phyloP scores from a whole-genome alignment of 306 rosid species.

The Malus asiatica region DNA sequence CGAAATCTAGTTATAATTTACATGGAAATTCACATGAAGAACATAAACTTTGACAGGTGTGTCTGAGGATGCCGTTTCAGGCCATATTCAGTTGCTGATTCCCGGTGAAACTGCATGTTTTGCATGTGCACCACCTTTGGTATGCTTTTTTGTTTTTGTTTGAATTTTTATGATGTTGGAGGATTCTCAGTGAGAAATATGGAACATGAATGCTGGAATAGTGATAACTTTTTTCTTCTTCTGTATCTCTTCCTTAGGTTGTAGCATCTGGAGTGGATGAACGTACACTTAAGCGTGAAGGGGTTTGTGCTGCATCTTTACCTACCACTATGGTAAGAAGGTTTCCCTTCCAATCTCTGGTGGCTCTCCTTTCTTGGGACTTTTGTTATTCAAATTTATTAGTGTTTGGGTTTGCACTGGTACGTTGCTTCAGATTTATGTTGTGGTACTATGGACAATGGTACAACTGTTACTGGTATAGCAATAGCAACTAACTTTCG shows the following conservation, averaged over 20 bases:
- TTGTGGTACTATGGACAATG: no score
- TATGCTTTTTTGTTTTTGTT: conserved; percentile 29
- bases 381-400: not conserved
- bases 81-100: conserved; percentile 87
- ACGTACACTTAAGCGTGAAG: conserved; percentile 96
- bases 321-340: conserved; percentile 88
- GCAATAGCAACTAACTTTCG: not conserved
- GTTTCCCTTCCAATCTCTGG: not conserved
- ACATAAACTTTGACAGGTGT: conserved; percentile 59
- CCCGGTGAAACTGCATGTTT: conserved; percentile 99
- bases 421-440: conserved; percentile 5
- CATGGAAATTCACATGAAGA: conserved; percentile 14
- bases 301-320: conserved; percentile 97
- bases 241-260: conserved; percentile 43
- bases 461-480: no score
- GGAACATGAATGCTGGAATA: conserved; percentile 2
- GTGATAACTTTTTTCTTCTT: not conserved
- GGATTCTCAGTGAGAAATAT: conserved; percentile 9
- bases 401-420: conserved; percentile 1
- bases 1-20: not conserved
- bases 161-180: conserved; percentile 1
- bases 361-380: conserved; percentile 2
- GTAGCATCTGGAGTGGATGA: conserved; percentile 97
- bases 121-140: conserved; percentile 99
- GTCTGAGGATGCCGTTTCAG: conserved; percentile 97